Base-by-base conservation (phyloP, 2,329 filamentous ascomycete genomes). In the Exophiala mesophila region DNA sequence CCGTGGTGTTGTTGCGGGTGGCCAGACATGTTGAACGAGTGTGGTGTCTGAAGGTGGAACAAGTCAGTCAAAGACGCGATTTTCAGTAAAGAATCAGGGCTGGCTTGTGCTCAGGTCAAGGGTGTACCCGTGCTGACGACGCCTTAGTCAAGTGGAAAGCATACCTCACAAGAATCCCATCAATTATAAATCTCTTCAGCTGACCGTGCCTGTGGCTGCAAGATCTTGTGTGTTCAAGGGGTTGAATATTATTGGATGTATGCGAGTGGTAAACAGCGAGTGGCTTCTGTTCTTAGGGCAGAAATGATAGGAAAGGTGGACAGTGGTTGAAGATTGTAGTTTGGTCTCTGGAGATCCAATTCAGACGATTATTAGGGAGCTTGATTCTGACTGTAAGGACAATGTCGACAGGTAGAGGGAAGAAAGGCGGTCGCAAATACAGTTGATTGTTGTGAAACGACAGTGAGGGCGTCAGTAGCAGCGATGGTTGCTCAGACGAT, bases 1-100 rank as follows among this genome's bases (percentile, higher is more conserved):
- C 67, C 71, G 56, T 69, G 69, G 47, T 67, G 69, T 55, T 74
- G 72, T 38, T 49, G 53, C 32, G 49, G 55, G 44, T 57, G 53
- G 21, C 51, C 49, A 39, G 54, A 54, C 54, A 57, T 57, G 31
- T 43, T 57, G 30, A 31, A 16, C 15, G 18, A 17, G n/a, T n/a
- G n/a, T n/a, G n/a, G 37, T 38, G 4, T 44, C 28, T 41, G 45
- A 26, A 26, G 23, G 23, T 7, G 6, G 7, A 26, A 26, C 23
- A 12, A 7, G 23, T 26, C 12, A 26, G 23, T 26, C 12, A 7
- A 12, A 12, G 7, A 7, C 23, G 23, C 23, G 23, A 12, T 26
- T 6, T 26, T 26, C 12, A 26, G 23, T 26, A 12, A 12, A 26
- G 6, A 12, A 26, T 26, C 23, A 26, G 23, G 23, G 23, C n/a